Conservation (phyloP, 2,329 filamentous ascomycete genomes). For the Ophiobolus disseminans region DNA sequence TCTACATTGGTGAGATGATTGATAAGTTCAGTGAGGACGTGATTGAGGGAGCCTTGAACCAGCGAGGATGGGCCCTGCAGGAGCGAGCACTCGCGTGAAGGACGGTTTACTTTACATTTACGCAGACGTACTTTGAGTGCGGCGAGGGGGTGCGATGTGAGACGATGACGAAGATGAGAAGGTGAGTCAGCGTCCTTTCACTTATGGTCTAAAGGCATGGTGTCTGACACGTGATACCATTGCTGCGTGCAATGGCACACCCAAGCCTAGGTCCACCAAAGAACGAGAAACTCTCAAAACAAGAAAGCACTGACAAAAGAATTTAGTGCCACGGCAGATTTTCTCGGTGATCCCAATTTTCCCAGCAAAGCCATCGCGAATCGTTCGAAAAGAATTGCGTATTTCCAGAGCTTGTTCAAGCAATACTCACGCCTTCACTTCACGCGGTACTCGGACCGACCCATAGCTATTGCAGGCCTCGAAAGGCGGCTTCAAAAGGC, state of each 20-base stretch:
- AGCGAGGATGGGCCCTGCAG: conserved; percentile 38
- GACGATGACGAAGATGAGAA: conserved; percentile 21
- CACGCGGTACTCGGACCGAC: conserved; percentile 24
- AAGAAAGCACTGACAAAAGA: no score
- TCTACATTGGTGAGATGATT: conserved; percentile 26
- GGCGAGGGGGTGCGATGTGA: conserved; percentile 28
- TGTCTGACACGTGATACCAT: no score
- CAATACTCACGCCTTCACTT: conserved; percentile 41
- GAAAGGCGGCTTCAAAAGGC: conserved; percentile 2
- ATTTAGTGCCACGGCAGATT: conserved; percentile 21
- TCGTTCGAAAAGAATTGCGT: conserved; percentile 25
- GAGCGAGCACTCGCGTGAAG: conserved; percentile 34
- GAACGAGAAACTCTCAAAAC: no score
- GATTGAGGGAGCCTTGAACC: conserved; percentile 18
- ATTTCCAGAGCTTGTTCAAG: conserved; percentile 25
- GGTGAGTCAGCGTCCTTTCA: no score
- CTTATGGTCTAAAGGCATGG: no score
- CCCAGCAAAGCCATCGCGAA: conserved; percentile 13
- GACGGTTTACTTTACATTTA: conserved; percentile 34
- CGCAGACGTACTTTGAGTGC: conserved; percentile 40
- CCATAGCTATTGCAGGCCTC: conserved; percentile 36
- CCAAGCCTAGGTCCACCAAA: no score
- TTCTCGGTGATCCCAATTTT: conserved; percentile 41
- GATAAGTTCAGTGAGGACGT: conserved; percentile 34
- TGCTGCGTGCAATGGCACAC: no score